These are phyloP conservation scores for Pichia heedii DNA, from an alignment of 805 yeast species.

Conservation along the genomic window DNA sequence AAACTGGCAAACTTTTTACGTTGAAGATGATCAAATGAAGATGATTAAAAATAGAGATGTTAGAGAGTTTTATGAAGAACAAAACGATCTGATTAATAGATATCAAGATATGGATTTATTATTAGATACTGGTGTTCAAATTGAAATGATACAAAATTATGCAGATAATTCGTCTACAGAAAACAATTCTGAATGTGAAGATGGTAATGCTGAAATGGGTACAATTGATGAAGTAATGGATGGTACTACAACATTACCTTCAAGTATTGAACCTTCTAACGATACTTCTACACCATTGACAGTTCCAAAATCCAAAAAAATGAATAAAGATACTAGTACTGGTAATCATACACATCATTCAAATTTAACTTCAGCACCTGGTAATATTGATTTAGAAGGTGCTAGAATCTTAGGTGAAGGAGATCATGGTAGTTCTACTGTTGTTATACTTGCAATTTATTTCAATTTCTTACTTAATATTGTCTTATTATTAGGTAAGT, in stretches of 20 bases:
- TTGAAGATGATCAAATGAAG: constrained; percentile 19
- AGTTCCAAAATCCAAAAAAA: background rate
- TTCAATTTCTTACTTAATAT: constrained; percentile 56
- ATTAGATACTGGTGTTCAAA: constrained; percentile 63
- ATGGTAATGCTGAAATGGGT: constrained; percentile 1
- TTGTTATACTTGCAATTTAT: constrained; percentile 50
- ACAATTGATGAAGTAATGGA: background rate
- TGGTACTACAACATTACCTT: background rate
- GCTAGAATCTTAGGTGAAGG: constrained; percentile 45
- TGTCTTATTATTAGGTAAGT: constrained; percentile 50
- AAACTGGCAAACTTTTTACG: constrained; percentile 31
- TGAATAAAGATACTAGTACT: background rate
- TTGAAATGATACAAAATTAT: constrained; percentile 54
- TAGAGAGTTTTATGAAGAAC: constrained; percentile 41
- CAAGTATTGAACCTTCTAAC: background rate
- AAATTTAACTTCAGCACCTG: constrained; percentile 36
- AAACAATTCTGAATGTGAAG: constrained; percentile 16
- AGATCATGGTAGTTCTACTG: constrained; percentile 28
- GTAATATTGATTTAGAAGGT: constrained; percentile 49
- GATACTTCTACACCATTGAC: background rate
- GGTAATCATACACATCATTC: background rate
- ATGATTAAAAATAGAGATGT: constrained; percentile 21
- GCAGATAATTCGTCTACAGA: constrained; percentile 25
- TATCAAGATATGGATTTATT: constrained; percentile 54
- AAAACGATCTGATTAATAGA: constrained; percentile 50